Evolutionary conservation across 1,284 basidiomycete genomes (phyloP).

Genomic region (Tylopilus sp.): DNA sequence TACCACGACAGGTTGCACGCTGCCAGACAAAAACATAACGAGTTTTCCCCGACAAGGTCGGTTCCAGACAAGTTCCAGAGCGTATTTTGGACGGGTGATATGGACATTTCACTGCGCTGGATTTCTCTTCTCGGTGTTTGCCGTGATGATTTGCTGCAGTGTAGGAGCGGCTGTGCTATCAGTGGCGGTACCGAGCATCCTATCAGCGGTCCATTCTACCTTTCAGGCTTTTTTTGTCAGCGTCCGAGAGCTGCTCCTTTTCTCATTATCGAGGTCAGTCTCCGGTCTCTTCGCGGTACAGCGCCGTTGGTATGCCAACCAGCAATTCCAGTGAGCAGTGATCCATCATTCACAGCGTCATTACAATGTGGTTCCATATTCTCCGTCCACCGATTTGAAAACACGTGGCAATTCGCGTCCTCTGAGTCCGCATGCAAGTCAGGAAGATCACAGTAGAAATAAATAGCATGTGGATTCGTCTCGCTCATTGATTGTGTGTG

Average conservation of each 20-base stretch:
- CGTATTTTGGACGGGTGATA: background rate
- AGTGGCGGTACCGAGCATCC: constrained; percentile 1
- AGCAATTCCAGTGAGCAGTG: background rate
- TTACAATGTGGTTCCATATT: background rate
- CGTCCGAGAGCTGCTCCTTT: background rate
- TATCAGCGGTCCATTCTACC: background rate
- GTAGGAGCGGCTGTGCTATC: background rate
- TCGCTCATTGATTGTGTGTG: background rate
- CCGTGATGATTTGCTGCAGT: background rate
- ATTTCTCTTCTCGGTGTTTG: background rate
- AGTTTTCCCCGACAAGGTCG: constrained; percentile 6
- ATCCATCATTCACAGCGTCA: background rate
- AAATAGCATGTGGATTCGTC: background rate
- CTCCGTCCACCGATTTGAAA: background rate
- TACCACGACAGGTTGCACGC: too few relatives aligned
- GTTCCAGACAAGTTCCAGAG: background rate
- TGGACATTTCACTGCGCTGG: too few relatives aligned
- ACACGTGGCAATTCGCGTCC: background rate
- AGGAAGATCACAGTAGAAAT: constrained; percentile 4
- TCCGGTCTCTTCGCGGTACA: background rate
- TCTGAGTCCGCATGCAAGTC: background rate
- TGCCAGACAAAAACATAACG: background rate
- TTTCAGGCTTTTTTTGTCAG: background rate
- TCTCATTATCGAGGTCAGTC: background rate
- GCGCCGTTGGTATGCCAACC: background rate